phyloP scores from a whole-genome alignment of 768 basidiomycete genomes.

The Mycena epipterygia region DNA sequence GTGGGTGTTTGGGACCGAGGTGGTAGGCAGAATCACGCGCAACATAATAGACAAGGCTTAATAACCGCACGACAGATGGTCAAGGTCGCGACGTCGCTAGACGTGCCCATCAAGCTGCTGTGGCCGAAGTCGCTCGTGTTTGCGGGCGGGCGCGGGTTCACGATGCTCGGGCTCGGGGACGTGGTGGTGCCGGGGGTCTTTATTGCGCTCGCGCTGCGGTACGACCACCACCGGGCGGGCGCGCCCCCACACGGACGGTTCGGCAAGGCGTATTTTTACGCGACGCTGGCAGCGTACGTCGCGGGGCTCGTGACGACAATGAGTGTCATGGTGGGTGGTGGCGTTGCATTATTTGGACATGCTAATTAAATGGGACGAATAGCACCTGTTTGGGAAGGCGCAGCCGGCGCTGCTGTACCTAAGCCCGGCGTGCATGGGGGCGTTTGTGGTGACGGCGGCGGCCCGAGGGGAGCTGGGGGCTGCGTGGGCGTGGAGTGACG shows the following conservation, averaged over 20 bases:
- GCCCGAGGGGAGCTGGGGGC: slow-evolving; percentile 77
- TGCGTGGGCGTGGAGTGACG: slow-evolving; percentile 83
- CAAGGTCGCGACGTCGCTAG: slow-evolving; percentile 89
- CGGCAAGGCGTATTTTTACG: slow-evolving; percentile 81
- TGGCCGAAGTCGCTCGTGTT: slow-evolving; percentile 80
- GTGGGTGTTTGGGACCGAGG: slow-evolving; percentile 93
- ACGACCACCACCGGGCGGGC: slow-evolving; percentile 70
- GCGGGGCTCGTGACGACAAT: slow-evolving; percentile 83
- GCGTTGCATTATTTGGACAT: neutral
- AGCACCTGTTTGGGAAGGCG: slow-evolving; percentile 74
- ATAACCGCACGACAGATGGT: slow-evolving; percentile 80
- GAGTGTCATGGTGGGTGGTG: slow-evolving; percentile 73
- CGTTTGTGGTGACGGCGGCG: slow-evolving; percentile 72
- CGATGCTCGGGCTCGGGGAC: slow-evolving; percentile 95
- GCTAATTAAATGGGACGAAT: neutral
- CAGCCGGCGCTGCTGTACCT: slow-evolving; percentile 96
- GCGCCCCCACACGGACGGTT: slow-evolving; percentile 53
- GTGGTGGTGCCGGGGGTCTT: slow-evolving; percentile 78
- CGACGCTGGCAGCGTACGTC: slow-evolving; percentile 79
- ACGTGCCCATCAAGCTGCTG: slow-evolving; percentile 94
- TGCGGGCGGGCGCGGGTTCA: slow-evolving; percentile 69
- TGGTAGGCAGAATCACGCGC: slow-evolving; percentile 62
- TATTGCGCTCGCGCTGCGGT: slow-evolving; percentile 88
- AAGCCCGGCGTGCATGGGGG: slow-evolving; percentile 83
- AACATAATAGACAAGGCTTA: neutral